Evolutionary conservation across 352 stramenopile species (phyloP), one percentile per base, ranked within the genome.

Genomic region (Pythium oligandrum): DNA sequence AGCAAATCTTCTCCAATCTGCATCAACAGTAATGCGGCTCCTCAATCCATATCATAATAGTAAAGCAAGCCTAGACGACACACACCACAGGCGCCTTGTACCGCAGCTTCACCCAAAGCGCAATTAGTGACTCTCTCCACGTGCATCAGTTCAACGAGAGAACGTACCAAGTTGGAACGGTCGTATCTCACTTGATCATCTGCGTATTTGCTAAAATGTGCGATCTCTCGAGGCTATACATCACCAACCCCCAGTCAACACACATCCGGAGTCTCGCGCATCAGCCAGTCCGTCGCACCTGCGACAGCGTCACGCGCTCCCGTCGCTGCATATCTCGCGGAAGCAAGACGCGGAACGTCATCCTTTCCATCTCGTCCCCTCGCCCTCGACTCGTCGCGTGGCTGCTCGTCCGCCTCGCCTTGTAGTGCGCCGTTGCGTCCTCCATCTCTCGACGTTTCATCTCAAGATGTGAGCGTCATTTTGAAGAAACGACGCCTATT

Each of bases 1-100:
- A 92, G 55, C 8, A 92, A 44, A 57, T 89, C 75, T 0, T 62
- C 61, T 33, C 78, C 77, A 49, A 84, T 59, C 75, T 86, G 38
- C 5, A 42, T 6, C 12, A 12, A 1, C 26, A 35, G 32, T 42
- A 26, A 26, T 26, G 17, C 17, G 17, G 17, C 17, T 26, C 17
- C 17, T 26, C 17, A 26, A 26, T 26, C 17, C 17, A 26, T 26
- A 26, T 26, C 17, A 26, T 26, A 26, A 26, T 26, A n/a, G 17
- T 26, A 26, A 26, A 26, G 17, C 17, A 26, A 26, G 17, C 17
- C 17, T 26, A 26, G 17, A 26, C 17, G 17, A 26, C 17, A 26
- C 17, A 26, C 17, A 26, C 17, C 17, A 26, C 17, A 26, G 17
- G 17, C 17, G 17, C 17, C 17, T 26, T 26, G 17, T 26, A 26